Evolutionary conservation across 345 rosid genomes (phyloP), one percentile per base, ranked within the genome.

Genomic region (Euphorbia lathyris): DNA sequence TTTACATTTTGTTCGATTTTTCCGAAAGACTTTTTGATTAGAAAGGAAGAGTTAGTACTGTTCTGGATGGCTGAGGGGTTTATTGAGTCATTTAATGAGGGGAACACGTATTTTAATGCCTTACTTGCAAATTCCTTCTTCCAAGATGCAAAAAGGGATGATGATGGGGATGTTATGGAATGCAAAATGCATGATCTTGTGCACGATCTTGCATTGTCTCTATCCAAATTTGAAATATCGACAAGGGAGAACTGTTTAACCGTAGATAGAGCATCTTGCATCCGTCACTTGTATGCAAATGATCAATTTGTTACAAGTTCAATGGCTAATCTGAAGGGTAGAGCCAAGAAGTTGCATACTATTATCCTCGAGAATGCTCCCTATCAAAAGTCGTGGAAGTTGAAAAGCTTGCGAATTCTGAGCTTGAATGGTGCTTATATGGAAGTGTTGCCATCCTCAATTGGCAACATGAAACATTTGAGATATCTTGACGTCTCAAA

Each of bases 181-280:
- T 68, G 72, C 48, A 77, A 74, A 50, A 80, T 79, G 75, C 83
- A 79, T 40, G 83, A 79, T 60, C 53, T 72, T 40, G 34, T 76
- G 3, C 78, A 70, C 63, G 76, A 71, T 63, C 78, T 80, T 58
- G 80, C 80, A 0, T 29, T 30, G 4, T 73, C 63, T 8, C 5
- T 81, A 17, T 56, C 74, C 8, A 71, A 62, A 10, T 57, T 30
- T 9, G 74, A 74, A 38, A 58, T 36, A 7, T 43, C 47, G 59
- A 32, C 19, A 11, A 6, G 34, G 19, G 34, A 25, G 23, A 47
- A 0, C 0, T 22, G 16, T 58, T 19, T n/a, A 2, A 29, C 9
- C 0, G 9, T 1, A 3, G 52, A 43, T 50, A 25, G 7, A 5
- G 19, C 9, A 17, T 4, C 12, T 32, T 11, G 16, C 29, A 10